These are phyloP conservation scores for Serendipita sp. DNA, from an alignment of 768 basidiomycete species.

Conservation along the genomic window DNA sequence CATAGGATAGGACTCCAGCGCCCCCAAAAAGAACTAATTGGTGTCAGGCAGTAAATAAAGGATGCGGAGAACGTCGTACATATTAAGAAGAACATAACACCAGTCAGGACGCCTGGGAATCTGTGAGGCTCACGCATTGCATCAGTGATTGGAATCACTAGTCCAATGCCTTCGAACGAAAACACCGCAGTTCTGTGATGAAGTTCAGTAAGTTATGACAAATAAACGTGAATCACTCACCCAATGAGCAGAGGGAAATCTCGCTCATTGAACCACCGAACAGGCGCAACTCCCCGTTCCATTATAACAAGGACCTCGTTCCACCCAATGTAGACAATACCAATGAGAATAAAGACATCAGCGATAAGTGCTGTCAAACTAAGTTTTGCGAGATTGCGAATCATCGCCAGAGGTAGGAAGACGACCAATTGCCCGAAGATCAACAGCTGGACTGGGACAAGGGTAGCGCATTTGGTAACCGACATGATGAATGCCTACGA, in stretches of 20 bases:
- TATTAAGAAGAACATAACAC: conserved; percentile 78
- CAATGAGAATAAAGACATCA: conserved; percentile 87
- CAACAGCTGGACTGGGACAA: conserved; percentile 54
- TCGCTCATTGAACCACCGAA: conserved; percentile 73
- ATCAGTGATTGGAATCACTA: conserved; percentile 94
- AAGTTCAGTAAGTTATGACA: conserved; percentile 6
- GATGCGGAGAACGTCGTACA: conserved; percentile 25
- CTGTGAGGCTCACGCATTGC: conserved; percentile 91
- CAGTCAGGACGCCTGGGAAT: conserved; percentile 75
- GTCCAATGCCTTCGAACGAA: conserved; percentile 93
- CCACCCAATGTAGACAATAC: conserved; percentile 73
- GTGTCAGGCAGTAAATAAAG: conserved; percentile 14
- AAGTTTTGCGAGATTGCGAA: conserved; percentile 89
- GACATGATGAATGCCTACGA: conserved; percentile 69
- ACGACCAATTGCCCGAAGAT: conserved; percentile 72
- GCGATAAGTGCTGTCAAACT: conserved; percentile 84
- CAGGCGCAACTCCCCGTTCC: conserved; percentile 53
- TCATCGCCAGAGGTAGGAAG: conserved; percentile 77
- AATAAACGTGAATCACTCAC: conserved; percentile 26
- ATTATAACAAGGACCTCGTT: conserved; percentile 63
- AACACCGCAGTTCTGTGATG: conserved; percentile 77
- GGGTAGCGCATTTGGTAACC: conserved; percentile 54
- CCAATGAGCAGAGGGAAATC: conserved; percentile 89
- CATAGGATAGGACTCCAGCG: conserved; percentile 72
- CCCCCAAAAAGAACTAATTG: conserved; percentile 60